These are phyloP conservation scores for Cladosporium sp. DNA, from an alignment of 2,329 filamentous ascomycete genomes.

Conservation along the genomic window DNA sequence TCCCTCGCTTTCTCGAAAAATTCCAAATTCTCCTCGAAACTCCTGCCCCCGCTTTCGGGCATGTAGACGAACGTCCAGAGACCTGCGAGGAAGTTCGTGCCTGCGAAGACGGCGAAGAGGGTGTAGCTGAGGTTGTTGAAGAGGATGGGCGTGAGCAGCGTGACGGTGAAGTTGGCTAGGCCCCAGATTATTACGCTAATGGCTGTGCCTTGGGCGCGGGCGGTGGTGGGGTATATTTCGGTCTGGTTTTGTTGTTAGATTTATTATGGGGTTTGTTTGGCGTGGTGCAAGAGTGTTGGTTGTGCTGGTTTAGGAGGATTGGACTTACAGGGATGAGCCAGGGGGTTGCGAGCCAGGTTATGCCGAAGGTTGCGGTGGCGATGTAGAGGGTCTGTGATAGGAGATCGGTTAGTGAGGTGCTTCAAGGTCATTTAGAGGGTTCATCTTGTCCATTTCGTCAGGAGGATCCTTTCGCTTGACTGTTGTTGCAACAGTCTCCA, in stretches of 20 bases:
- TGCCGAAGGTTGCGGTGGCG: conserved; percentile 58
- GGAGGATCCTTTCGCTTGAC: too few relatives aligned
- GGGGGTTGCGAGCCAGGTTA: conserved; percentile 56
- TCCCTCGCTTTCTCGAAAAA: conserved; percentile 54
- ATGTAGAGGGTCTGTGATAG: conserved; percentile 44
- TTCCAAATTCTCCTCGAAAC: conserved; percentile 57
- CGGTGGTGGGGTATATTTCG: conserved; percentile 54
- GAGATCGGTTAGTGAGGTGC: too few relatives aligned
- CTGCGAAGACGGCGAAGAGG: conserved; percentile 54
- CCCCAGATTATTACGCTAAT: conserved; percentile 55
- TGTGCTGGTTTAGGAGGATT: too few relatives aligned
- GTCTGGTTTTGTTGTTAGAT: too few relatives aligned
- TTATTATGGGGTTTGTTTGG: too few relatives aligned
- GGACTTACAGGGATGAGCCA: conserved; percentile 59
- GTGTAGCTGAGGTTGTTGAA: conserved; percentile 59
- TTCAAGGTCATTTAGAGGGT: too few relatives aligned
- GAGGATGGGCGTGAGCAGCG: conserved; percentile 53
- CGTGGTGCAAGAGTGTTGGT: too few relatives aligned
- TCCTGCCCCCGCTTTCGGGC: conserved; percentile 55
- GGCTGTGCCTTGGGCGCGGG: conserved; percentile 52
- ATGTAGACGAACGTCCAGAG: conserved; percentile 50
- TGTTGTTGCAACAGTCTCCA: too few relatives aligned
- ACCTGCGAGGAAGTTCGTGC: conserved; percentile 52
- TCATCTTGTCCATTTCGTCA: too few relatives aligned
- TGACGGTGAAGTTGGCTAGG: conserved; percentile 55